Evolutionary conservation across 2,329 filamentous ascomycete species (phyloP), one percentile per base, ranked within the genome.

Genomic region (Graphium sp.): DNA sequence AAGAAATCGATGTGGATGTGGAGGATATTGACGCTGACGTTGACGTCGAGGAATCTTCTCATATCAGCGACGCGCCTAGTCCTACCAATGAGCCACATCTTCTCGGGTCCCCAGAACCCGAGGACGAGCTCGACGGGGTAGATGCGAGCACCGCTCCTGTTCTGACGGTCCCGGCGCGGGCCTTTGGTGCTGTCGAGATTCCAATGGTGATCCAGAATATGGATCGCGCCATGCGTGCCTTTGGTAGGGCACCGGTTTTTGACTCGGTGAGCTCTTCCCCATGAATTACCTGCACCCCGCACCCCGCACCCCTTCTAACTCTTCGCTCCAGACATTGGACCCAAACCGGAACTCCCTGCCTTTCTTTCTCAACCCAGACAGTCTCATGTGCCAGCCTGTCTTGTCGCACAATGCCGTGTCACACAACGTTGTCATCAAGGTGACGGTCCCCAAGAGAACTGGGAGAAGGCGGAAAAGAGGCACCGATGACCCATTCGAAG

Each of bases 381-480:
- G 91, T 48, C 75, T 77, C 3, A 72, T 82, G 42, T 74, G 79
- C 41, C 76, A 78, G 39, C 80, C 81, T 7, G 59, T 93, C 35
- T 60, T 77, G 39, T 93, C 87, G 6, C 74, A 75, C 23, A 79
- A 76, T 44, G 68, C 75, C 18, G 55, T 68, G 13, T 79, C 82
- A 7, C 81, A 84, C 45, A 92, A 94, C 44, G 56, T 95, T 13
- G 62, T 95, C 13, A 60, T 98, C 30, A 85, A 84, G 47, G 64
- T 98, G 31, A 84, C 77, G 0, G 71, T 95, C 1, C 87, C 89
- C 0, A 89, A 75, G 48, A 63, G 82, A 32, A 94, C 84, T 3
- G 85, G 85, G 4, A 69, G 83, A 34, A 92, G 80, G 51, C 69
- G 85, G 33, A 93, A 85, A 54, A 64, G 75, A 39, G 84, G 82